phyloP scores from a whole-genome alignment of 129 eudicot species.

The Artemisia tridentata region DNA sequence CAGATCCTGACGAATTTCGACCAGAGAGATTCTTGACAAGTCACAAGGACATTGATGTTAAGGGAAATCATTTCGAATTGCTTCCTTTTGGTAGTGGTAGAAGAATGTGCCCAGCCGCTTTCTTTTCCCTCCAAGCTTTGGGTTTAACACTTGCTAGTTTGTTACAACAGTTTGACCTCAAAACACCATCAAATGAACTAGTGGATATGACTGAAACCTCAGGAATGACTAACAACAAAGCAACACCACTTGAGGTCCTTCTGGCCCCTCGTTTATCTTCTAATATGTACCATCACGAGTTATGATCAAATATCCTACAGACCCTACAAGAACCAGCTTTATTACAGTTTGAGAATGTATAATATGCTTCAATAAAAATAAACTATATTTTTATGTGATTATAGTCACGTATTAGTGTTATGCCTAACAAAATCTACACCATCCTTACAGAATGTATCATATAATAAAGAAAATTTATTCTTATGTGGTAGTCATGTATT shows the following conservation, averaged over 20 bases:
- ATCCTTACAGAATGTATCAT: too few species aligned
- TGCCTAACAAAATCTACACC: too few species aligned
- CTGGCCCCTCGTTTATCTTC: slow-evolving; percentile 22
- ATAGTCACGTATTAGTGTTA: too few species aligned
- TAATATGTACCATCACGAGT: slow-evolving; percentile 13
- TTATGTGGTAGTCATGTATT: too few species aligned
- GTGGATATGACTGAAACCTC: slow-evolving; percentile 30
- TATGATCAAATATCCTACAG: background rate
- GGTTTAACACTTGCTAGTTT: slow-evolving; percentile 18
- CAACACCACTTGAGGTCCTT: slow-evolving; percentile 31
- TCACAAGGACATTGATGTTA: slow-evolving; percentile 26
- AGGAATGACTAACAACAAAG: slow-evolving; percentile 17
- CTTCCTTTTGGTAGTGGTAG: slow-evolving; percentile 36
- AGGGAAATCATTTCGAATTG: slow-evolving; percentile 25
- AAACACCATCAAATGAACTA: slow-evolving; percentile 16
- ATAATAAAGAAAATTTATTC: too few species aligned
- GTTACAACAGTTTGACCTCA: slow-evolving; percentile 27
- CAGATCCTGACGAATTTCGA: slow-evolving; percentile 24
- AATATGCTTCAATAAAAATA: background rate
- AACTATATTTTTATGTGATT: background rate
- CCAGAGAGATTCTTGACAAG: slow-evolving; percentile 40
- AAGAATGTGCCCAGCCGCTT: slow-evolving; percentile 28
- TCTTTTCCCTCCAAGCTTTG: slow-evolving; percentile 12
- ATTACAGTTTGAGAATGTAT: background rate
- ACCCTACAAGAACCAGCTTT: background rate